phyloP scores from a whole-genome alignment of 768 basidiomycete species.

The Panellus pusillus region DNA sequence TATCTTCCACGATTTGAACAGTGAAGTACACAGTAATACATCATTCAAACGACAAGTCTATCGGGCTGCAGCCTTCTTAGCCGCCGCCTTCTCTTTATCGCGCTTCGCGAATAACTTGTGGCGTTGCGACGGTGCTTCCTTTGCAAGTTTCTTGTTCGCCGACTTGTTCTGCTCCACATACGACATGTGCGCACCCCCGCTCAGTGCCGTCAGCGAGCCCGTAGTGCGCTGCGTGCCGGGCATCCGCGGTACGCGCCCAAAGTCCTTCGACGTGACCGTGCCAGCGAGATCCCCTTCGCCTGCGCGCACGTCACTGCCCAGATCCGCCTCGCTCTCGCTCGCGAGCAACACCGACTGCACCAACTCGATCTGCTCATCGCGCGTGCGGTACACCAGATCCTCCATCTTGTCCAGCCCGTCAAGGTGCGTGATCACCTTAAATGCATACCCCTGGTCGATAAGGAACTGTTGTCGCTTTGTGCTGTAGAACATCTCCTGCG shows the following conservation, averaged over 20 bases:
- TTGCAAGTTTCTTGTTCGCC: conserved; percentile 78
- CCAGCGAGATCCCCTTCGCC: conserved; percentile 85
- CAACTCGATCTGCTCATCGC: conserved; percentile 93
- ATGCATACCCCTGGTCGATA: conserved; percentile 98
- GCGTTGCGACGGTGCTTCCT: conserved; percentile 50
- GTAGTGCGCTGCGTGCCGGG: conserved; percentile 74
- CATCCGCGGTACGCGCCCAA: conserved; percentile 61
- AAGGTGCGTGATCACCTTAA: conserved; percentile 98
- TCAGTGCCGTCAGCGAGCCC: conserved; percentile 79
- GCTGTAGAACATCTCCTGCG: conserved; percentile 99
- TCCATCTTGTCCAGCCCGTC: conserved; percentile 87
- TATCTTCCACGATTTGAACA: background rate
- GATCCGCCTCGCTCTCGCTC: conserved; percentile 87
- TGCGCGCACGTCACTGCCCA: conserved; percentile 81
- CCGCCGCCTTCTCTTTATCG: conserved; percentile 69
- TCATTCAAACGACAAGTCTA: no score
- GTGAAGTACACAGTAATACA: background rate
- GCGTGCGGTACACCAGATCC: conserved; percentile 88
- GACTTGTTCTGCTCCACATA: conserved; percentile 92
- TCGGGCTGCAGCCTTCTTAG: conserved; percentile 44
- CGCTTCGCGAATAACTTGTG: conserved; percentile 84
- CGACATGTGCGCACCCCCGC: conserved; percentile 90
- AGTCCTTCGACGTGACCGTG: conserved; percentile 84
- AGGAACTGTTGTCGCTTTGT: conserved; percentile 98
- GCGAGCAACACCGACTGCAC: conserved; percentile 90